Evolutionary conservation across 2,329 filamentous ascomycete genomes (phyloP).

Genomic region (Verticillium longisporum): DNA sequence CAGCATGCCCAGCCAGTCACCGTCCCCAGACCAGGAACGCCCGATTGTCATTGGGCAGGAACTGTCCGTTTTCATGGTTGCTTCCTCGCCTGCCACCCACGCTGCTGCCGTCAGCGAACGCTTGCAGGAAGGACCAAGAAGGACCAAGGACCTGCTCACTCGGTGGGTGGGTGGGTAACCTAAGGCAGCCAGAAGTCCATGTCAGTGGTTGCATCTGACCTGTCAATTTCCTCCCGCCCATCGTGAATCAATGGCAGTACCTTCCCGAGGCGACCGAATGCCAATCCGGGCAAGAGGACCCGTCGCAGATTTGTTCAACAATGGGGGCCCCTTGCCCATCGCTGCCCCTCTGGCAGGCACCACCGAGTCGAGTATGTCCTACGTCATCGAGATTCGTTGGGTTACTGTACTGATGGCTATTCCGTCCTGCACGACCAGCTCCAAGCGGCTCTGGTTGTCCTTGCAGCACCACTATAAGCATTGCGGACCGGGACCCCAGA

Average conservation of each 20-base stretch:
- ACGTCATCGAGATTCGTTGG: too few relatives aligned
- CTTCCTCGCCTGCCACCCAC: neutral
- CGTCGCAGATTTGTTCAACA: neutral
- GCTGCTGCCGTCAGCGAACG: neutral
- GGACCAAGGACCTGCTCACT: neutral
- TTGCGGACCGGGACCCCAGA: too few relatives aligned
- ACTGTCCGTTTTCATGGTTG: neutral
- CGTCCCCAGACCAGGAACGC: neutral
- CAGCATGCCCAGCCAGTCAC: constrained; percentile 1
- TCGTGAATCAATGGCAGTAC: neutral
- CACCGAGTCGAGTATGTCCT: too few relatives aligned
- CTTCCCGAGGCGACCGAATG: neutral
- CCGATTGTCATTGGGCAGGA: neutral
- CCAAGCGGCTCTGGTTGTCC: too few relatives aligned
- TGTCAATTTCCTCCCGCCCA: neutral
- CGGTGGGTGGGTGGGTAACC: too few relatives aligned
- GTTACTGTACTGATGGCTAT: too few relatives aligned
- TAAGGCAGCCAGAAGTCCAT: too few relatives aligned
- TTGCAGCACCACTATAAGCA: too few relatives aligned
- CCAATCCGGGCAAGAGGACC: neutral
- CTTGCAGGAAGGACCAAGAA: too few relatives aligned
- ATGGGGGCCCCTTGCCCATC: too few relatives aligned
- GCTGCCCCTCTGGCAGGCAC: neutral
- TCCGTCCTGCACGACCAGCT: too few relatives aligned
- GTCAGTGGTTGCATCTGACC: neutral